Evolutionary conservation across 768 basidiomycete species (phyloP).

Genomic region (Lentinula boryana): DNA sequence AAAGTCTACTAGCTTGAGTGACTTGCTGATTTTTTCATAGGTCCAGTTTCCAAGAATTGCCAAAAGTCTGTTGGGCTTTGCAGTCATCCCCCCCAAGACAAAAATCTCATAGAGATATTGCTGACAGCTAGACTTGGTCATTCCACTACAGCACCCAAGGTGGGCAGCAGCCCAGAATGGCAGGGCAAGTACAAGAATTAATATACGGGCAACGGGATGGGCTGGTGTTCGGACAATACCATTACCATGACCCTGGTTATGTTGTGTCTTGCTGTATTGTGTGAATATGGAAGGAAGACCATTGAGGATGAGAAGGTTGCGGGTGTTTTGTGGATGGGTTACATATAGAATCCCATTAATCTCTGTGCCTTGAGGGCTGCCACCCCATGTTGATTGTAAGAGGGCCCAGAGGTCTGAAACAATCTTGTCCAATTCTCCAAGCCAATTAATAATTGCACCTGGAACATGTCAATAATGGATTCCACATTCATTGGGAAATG

Average conservation of each 20-base stretch:
- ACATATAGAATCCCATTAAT: conserved; percentile 11
- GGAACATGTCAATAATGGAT: not conserved
- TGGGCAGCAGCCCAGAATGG: not conserved
- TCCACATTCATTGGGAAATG: not conserved
- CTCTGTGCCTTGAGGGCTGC: conserved; percentile 11
- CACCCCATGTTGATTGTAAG: conserved; percentile 10
- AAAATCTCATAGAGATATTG: not conserved
- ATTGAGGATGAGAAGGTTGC: conserved; percentile 12
- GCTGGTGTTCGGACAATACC: conserved; percentile 8
- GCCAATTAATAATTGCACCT: not conserved
- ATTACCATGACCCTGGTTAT: conserved; percentile 6
- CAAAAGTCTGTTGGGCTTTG: not conserved
- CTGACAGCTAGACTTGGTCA: not conserved
- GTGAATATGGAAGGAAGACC: conserved; percentile 5
- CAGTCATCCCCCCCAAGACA: not conserved
- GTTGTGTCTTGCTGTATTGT: conserved; percentile 11
- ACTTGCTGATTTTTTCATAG: not conserved
- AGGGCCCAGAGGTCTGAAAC: conserved; percentile 8
- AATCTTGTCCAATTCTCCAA: conserved; percentile 8
- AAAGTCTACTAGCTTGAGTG: not conserved
- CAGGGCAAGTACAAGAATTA: conserved; percentile 1
- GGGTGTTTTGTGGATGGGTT: not conserved
- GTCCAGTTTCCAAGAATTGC: not conserved
- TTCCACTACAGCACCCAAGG: not conserved
- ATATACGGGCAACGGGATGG: not conserved